Evolutionary conservation across 495 filamentous ascomycete species (phyloP).

Genomic region (Trichoderma orchidacearum): DNA sequence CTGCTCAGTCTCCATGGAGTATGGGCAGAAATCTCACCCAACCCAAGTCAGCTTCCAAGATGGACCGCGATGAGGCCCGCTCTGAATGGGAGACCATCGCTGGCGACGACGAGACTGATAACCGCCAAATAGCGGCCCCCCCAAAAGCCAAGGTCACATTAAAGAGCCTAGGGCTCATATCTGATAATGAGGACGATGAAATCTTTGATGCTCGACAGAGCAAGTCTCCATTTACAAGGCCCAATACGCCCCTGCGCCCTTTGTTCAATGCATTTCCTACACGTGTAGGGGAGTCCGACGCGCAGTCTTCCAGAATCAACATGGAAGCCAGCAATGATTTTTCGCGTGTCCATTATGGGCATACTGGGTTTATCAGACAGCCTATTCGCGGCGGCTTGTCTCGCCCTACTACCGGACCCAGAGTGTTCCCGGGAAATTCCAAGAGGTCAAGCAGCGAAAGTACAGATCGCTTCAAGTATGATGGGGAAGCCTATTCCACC

Average conservation of each 20-base stretch:
- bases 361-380: not conserved
- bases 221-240: not conserved
- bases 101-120: not conserved
- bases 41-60: not conserved
- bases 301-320: not conserved
- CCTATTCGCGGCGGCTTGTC: not conserved
- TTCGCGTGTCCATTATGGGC: not conserved
- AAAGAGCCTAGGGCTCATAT: not conserved
- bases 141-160: not conserved
- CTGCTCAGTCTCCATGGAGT: not conserved
- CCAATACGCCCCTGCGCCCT: no score
- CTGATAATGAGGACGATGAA: not conserved
- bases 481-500: constrained; percentile 8
- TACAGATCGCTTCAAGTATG: constrained; percentile 19
- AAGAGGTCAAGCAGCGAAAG: constrained; percentile 10
- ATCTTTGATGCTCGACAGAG: not conserved
- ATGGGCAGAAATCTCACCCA: not conserved
- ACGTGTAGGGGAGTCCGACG: not conserved
- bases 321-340: not conserved
- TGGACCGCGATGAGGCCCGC: not conserved
- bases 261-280: not conserved
- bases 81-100: constrained; percentile 2
- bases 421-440: not conserved
- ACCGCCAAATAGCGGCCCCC: not conserved
- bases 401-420: not conserved